These are phyloP conservation scores for Tuber magnatum DNA, from an alignment of 495 filamentous ascomycete species.

Conservation along the genomic window DNA sequence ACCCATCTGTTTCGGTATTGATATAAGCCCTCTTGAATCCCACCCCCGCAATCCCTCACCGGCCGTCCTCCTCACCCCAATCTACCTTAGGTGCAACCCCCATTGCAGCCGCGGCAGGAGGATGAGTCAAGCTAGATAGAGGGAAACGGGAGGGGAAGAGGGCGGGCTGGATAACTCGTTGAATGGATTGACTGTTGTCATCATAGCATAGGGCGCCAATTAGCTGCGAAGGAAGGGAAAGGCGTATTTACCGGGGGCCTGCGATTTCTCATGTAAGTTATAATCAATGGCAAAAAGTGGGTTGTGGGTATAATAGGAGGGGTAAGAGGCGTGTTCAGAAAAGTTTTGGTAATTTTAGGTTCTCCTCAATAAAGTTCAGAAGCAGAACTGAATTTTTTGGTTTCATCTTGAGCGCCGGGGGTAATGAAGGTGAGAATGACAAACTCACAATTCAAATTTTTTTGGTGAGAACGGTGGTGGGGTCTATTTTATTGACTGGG, in stretches of 20 bases:
- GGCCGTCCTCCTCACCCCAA: background rate
- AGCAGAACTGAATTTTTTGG: conserved; percentile 2
- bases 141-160: background rate
- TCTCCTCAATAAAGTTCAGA: conserved; percentile 3
- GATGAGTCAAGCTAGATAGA: background rate
- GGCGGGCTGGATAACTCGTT: background rate
- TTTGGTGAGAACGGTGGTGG: background rate
- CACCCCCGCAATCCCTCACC: background rate
- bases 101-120: background rate
- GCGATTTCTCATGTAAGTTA: background rate
- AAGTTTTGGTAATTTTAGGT: background rate
- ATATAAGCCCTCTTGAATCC: background rate
- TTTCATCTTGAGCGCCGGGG: background rate
- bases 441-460: background rate
- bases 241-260: background rate
- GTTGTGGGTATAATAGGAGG: background rate
- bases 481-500: background rate
- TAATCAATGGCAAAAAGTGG: background rate
- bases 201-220: background rate
- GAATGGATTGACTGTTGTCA: conserved; percentile 5
- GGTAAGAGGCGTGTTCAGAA: background rate
- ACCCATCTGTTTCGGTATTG: background rate
- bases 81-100: background rate
- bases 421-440: background rate
- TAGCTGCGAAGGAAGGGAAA: background rate